Conservation (phyloP, 768 basidiomycete genomes). For the Terana coerulea region DNA sequence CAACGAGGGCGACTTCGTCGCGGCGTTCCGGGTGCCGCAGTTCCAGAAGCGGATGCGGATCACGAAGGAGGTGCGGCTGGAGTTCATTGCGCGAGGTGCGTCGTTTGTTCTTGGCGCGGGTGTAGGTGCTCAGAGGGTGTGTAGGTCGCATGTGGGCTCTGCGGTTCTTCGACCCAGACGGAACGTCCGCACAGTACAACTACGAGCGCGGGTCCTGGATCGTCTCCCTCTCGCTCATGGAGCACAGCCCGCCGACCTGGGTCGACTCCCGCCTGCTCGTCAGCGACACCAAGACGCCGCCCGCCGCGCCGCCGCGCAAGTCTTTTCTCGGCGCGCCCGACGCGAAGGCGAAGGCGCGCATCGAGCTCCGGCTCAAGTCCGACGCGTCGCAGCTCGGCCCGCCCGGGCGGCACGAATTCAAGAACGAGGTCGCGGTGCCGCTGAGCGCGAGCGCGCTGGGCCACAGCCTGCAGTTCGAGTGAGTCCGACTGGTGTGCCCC, state of each 20-base stretch:
- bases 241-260: constrained; percentile 56
- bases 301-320: neutral
- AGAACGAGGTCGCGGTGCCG: constrained; percentile 24
- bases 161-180: constrained; percentile 31
- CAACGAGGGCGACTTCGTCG: constrained; percentile 51
- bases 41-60: constrained; percentile 76
- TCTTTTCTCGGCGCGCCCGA: neutral
- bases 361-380: constrained; percentile 37
- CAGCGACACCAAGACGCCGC: constrained; percentile 18
- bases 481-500: no score
- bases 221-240: constrained; percentile 47
- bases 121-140: neutral
- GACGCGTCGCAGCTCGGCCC: constrained; percentile 26
- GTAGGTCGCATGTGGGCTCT: constrained; percentile 58
- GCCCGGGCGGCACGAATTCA: constrained; percentile 3
- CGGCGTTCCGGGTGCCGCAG: constrained; percentile 42
- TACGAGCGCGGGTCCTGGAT: constrained; percentile 32
- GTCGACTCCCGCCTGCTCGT: constrained; percentile 51
- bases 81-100: constrained; percentile 62
- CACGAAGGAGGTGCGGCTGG: constrained; percentile 46
- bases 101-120: neutral
- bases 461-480: constrained; percentile 51
- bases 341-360: constrained; percentile 25
- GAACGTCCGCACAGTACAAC: neutral
- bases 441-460: constrained; percentile 40